A percentile compares a stretch with the other conserved stretches of the same genome.
phyloP scores from a whole-genome alignment of 1,284 basidiomycete genomes.

The Sporisorium graminicola region DNA sequence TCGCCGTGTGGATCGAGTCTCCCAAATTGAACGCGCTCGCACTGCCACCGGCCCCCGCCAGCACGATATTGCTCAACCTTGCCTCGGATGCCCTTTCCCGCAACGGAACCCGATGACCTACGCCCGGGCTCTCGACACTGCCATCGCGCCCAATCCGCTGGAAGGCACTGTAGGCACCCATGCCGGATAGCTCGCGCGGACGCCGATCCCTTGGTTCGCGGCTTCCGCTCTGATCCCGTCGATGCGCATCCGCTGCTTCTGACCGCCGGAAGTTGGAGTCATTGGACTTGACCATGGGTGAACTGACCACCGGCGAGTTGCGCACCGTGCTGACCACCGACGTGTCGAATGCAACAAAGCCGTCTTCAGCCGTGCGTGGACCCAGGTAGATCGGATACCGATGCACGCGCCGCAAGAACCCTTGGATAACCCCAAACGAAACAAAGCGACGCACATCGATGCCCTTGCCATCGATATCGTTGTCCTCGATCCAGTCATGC shows the following conservation, averaged over 20 bases:
- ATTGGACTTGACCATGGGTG: conserved; percentile 23
- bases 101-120: conserved; percentile 16
- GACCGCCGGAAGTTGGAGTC: conserved; percentile 11
- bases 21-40: conserved; percentile 29
- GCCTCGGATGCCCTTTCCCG: conserved; percentile 24
- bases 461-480: conserved; percentile 75
- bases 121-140: conserved; percentile 41
- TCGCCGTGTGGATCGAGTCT: conserved; percentile 19
- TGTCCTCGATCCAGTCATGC: conserved; percentile 87
- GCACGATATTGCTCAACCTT: conserved; percentile 27
- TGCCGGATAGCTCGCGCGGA: conserved; percentile 41
- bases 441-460: conserved; percentile 93
- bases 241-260: conserved; percentile 1
- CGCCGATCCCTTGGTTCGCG: conserved; percentile 46
- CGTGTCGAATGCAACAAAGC: conserved; percentile 16
- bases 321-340: conserved; percentile 33
- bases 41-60: conserved; percentile 20
- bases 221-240: conserved; percentile 44
- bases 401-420: conserved; percentile 91
- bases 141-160: conserved; percentile 42
- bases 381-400: conserved; percentile 83
- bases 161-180: conserved; percentile 34
- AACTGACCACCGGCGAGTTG: conserved; percentile 39
- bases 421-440: conserved; percentile 99
- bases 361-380: conserved; percentile 8